phyloP scores from a whole-genome alignment of 768 basidiomycete species.

The Boletus insuetus region DNA sequence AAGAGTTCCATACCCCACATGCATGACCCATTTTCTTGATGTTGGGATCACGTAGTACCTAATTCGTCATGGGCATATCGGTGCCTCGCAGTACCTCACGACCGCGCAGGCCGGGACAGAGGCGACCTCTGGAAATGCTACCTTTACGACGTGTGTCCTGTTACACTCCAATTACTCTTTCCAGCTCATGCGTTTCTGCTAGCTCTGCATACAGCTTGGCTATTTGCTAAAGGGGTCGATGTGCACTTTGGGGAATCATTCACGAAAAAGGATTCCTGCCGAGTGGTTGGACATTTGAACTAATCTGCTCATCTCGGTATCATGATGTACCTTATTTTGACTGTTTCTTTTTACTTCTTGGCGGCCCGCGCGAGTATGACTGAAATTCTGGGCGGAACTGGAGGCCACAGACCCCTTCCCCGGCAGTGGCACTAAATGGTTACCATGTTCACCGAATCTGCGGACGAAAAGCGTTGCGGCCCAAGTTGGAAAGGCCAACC shows the following conservation, averaged over 20 bases:
- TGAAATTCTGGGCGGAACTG: no score
- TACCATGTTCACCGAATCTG: no score
- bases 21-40: neutral
- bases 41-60: slow-evolving; percentile 41
- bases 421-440: no score
- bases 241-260: neutral
- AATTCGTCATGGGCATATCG: slow-evolving; percentile 45
- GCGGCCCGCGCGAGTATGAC: no score
- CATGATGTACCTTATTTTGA: no score
- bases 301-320: neutral
- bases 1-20: neutral
- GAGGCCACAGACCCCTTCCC: no score
- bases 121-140: slow-evolving; percentile 57
- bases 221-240: neutral
- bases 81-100: slow-evolving; percentile 52
- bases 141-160: slow-evolving; percentile 48
- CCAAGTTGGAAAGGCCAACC: no score
- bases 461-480: no score
- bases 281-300: neutral
- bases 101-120: slow-evolving; percentile 64
- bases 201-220: slow-evolving; percentile 43
- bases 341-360: no score
- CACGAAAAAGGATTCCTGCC: neutral
- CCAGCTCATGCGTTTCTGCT: neutral
- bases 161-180: neutral